Evolutionary conservation across 768 basidiomycete genomes (phyloP).

Genomic region (Hypholoma fasciculare): DNA sequence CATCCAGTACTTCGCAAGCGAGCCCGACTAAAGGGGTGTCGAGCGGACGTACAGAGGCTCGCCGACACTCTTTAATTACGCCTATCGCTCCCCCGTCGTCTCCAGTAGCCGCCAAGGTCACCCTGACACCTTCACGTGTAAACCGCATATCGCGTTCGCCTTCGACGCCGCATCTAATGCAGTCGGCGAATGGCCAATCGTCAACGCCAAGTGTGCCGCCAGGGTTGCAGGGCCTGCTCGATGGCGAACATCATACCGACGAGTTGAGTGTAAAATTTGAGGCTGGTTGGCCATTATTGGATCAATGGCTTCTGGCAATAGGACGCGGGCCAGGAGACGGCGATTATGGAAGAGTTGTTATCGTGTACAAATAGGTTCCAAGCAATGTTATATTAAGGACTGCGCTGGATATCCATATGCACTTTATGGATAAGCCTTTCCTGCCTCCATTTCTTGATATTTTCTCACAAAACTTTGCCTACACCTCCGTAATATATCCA

Average conservation of each 20-base stretch:
- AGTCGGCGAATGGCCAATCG: conserved; percentile 26
- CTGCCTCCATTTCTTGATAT: no score
- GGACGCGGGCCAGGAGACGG: conserved; percentile 64
- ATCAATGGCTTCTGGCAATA: conserved; percentile 63
- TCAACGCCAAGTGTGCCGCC: conserved; percentile 47
- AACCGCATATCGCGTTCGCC: conserved; percentile 53
- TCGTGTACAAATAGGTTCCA: conserved; percentile 63
- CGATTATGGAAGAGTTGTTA: conserved; percentile 73
- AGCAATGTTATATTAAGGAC: no score
- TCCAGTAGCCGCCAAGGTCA: conserved; percentile 36
- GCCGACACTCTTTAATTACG: conserved; percentile 40
- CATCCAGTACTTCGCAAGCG: conserved; percentile 10
- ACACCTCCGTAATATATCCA: no score
- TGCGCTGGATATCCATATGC: no score
- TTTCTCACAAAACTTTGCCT: no score
- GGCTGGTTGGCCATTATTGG: conserved; percentile 79
- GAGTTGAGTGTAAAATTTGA: conserved; percentile 85
- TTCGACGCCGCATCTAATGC: conserved; percentile 44
- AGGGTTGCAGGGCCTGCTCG: conserved; percentile 60
- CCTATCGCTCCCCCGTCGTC: conserved; percentile 39
- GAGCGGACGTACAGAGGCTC: conserved; percentile 29
- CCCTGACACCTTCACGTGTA: conserved; percentile 42
- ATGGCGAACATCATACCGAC: conserved; percentile 92
- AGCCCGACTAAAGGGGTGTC: conserved; percentile 21
- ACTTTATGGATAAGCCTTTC: no score